Percentiles rank a stretch among this genome's conserved stretches.
phyloP scores from a whole-genome alignment of 2,329 filamentous ascomycete genomes.

The Cercospora sesami region DNA sequence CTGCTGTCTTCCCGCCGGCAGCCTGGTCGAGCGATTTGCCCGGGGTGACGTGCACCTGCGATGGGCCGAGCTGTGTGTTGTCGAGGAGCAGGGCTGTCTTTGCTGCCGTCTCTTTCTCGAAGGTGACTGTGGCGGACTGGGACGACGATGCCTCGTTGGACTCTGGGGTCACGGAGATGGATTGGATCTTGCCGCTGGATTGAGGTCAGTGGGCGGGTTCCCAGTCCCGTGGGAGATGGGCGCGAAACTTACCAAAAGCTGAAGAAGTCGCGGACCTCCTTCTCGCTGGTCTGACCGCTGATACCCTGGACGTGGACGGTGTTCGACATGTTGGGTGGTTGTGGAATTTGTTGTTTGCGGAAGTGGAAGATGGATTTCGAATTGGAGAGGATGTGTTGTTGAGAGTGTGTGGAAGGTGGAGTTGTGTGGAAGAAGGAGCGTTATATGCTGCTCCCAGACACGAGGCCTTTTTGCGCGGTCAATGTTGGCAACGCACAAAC shows the following conservation, averaged over 20 bases:
- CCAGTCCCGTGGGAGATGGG: neutral
- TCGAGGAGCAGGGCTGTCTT: conserved; percentile 96
- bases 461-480: neutral
- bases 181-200: conserved; percentile 82
- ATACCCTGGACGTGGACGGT: conserved; percentile 92
- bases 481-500: conserved; percentile 5
- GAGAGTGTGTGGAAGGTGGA: neutral
- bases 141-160: conserved; percentile 57
- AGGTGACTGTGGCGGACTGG: conserved; percentile 87
- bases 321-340: conserved; percentile 49
- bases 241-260: conserved; percentile 72
- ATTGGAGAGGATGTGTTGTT: neutral
- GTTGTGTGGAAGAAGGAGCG: neutral
- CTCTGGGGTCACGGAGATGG: conserved; percentile 70
- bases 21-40: conserved; percentile 66
- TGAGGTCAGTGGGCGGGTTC: conserved; percentile 13
- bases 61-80: conserved; percentile 84
- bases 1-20: conserved; percentile 59
- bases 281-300: conserved; percentile 74
- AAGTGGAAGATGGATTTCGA: neutral
- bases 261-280: conserved; percentile 95
- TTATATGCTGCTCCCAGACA: neutral
- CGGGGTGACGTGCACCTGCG: conserved; percentile 75
- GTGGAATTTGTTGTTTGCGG: neutral
- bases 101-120: conserved; percentile 94